A percentile compares a stretch with the other conserved stretches of the same genome.
phyloP scores from a whole-genome alignment of 2,329 filamentous ascomycete genomes.

The Lachnellula willkommii region DNA sequence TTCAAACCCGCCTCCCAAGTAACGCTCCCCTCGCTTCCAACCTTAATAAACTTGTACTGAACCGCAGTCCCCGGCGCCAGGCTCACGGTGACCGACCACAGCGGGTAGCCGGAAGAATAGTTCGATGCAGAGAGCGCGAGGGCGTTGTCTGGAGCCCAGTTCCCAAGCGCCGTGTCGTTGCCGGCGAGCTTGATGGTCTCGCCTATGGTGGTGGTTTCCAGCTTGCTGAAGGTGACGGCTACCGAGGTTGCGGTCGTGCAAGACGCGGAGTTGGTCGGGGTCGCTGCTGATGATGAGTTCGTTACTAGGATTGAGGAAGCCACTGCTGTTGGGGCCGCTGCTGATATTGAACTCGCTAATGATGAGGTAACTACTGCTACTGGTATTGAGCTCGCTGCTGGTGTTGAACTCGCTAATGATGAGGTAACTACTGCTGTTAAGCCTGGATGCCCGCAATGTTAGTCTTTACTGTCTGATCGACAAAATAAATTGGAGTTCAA shows the following conservation, averaged over 20 bases:
- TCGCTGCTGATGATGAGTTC: neutral
- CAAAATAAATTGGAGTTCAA: too few species aligned
- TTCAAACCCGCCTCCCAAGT: slow-evolving; percentile 54
- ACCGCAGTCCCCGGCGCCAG: slow-evolving; percentile 51
- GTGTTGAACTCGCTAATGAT: too few species aligned
- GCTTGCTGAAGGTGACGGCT: slow-evolving; percentile 56
- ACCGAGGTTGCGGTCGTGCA: slow-evolving; percentile 41
- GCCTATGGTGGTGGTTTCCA: slow-evolving; percentile 51
- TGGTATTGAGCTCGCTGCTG: too few species aligned
- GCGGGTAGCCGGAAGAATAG: slow-evolving; percentile 54
- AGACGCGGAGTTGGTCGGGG: slow-evolving; percentile 19
- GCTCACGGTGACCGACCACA: slow-evolving; percentile 54
- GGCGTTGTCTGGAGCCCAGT: slow-evolving; percentile 52
- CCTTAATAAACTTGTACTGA: slow-evolving; percentile 63
- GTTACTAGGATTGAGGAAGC: neutral
- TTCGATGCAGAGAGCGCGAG: slow-evolving; percentile 50
- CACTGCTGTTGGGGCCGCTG: too few species aligned
- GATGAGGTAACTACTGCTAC: too few species aligned
- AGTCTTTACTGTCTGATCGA: too few species aligned
- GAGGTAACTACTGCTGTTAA: too few species aligned
- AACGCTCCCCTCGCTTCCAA: slow-evolving; percentile 46
- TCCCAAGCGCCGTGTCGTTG: slow-evolving; percentile 51
- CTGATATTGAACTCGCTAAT: too few species aligned
- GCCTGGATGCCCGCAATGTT: too few species aligned
- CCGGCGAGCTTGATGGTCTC: slow-evolving; percentile 62